Percentiles rank a stretch among this genome's conserved stretches.
phyloP scores from a whole-genome alignment of 805 yeast genomes.

The Myxozyma neglecta region DNA sequence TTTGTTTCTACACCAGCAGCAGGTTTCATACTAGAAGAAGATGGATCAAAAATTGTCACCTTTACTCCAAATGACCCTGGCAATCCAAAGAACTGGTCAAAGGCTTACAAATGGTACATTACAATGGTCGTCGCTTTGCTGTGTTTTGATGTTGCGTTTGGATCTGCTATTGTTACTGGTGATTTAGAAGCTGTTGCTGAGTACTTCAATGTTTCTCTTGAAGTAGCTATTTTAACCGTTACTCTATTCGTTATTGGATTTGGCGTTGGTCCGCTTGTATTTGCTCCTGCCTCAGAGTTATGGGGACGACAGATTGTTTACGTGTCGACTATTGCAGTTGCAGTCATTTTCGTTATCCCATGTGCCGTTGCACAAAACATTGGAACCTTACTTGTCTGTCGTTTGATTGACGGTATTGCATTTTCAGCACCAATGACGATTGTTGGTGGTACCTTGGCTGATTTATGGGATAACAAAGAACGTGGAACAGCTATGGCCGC shows the following conservation, averaged over 20 bases:
- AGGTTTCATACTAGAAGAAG: slow-evolving; percentile 24
- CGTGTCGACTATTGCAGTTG: slow-evolving; percentile 48
- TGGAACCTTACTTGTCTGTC: slow-evolving; percentile 62
- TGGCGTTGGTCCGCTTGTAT: slow-evolving; percentile 58
- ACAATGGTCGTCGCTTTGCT: slow-evolving; percentile 55
- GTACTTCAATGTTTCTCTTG: slow-evolving; percentile 54
- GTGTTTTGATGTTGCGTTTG: slow-evolving; percentile 62
- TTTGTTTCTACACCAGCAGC: slow-evolving; percentile 18
- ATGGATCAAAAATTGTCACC: slow-evolving; percentile 32
- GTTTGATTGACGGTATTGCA: slow-evolving; percentile 69
- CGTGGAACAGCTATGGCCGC: slow-evolving; percentile 71
- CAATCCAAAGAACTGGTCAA: slow-evolving; percentile 43
- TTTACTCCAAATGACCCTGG: slow-evolving; percentile 35
- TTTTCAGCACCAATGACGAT: slow-evolving; percentile 75
- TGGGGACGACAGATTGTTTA: slow-evolving; percentile 58
- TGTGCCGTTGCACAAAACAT: slow-evolving; percentile 60
- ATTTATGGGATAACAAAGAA: slow-evolving; percentile 59
- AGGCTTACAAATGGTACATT: slow-evolving; percentile 55
- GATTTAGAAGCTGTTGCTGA: slow-evolving; percentile 54
- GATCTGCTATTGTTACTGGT: slow-evolving; percentile 67
- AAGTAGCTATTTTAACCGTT: slow-evolving; percentile 58
- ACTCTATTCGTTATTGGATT: slow-evolving; percentile 60
- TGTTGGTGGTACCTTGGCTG: slow-evolving; percentile 77
- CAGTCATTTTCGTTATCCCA: slow-evolving; percentile 52
- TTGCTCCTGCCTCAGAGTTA: slow-evolving; percentile 61